Conservation (phyloP, 345 rosid species). For the Bretschneidera sinensis region DNA sequence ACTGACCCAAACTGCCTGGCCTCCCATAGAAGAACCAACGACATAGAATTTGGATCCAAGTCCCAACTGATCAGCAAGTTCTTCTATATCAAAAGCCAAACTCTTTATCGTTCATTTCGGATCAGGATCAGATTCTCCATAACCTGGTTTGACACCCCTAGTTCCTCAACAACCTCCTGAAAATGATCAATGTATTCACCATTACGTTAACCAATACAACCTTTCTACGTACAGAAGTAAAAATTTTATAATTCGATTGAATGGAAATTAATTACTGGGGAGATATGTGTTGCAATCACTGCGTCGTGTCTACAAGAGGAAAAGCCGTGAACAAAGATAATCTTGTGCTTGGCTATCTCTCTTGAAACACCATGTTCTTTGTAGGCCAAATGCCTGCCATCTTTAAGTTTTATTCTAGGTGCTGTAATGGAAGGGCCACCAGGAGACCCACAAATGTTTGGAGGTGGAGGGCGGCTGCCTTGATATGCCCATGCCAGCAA, state of each 20-base stretch:
- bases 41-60: conserved; percentile 41
- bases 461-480: conserved; percentile 38
- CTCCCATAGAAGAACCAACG: conserved; percentile 52
- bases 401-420: conserved; percentile 45
- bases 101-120: conserved; percentile 34
- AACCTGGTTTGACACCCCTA: conserved; percentile 41
- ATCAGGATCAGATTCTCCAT: conserved; percentile 50
- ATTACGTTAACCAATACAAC: no score
- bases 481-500: conserved; percentile 39
- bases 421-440: conserved; percentile 36
- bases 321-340: conserved; percentile 47
- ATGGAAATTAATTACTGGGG: conserved; percentile 30
- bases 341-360: conserved; percentile 35
- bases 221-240: no score
- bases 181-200: no score
- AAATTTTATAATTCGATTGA: background rate
- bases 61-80: conserved; percentile 39
- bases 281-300: conserved; percentile 15
- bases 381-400: conserved; percentile 60
- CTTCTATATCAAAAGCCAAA: conserved; percentile 43
- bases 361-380: conserved; percentile 38
- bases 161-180: conserved; percentile 42
- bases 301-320: conserved; percentile 31
- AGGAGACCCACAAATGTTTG: conserved; percentile 37
- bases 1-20: conserved; percentile 39